Evolutionary conservation across 177 flowering plant species (phyloP).

Genomic region (Vitis hybrid): DNA sequence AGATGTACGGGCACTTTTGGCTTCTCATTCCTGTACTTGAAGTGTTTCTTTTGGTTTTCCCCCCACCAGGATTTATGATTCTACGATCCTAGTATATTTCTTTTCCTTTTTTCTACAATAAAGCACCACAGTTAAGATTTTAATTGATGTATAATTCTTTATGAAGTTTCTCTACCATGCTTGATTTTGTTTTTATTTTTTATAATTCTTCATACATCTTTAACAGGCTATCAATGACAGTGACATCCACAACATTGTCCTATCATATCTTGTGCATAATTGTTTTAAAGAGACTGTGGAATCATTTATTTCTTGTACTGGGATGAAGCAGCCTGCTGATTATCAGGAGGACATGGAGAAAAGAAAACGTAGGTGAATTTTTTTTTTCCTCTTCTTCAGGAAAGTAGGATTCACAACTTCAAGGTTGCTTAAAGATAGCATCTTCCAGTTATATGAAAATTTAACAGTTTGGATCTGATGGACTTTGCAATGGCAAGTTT

Average conservation of each 20-base stretch:
- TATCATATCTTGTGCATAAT: slow-evolving; percentile 89
- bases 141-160: background rate
- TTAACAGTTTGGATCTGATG: background rate
- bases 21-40: no score
- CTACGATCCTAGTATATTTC: no score
- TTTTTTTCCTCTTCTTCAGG: background rate
- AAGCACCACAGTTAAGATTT: no score
- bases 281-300: slow-evolving; percentile 89
- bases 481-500: background rate
- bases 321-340: slow-evolving; percentile 62
- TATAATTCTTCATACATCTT: background rate
- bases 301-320: slow-evolving; percentile 69
- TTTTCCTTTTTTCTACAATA: no score
- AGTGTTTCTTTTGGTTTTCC: no score
- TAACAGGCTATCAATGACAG: slow-evolving; percentile 64
- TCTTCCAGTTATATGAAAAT: background rate
- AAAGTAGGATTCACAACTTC: background rate
- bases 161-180: background rate
- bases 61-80: no score
- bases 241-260: slow-evolving; percentile 67
- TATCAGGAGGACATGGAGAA: slow-evolving; percentile 82
- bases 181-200: background rate
- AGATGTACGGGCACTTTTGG: no score
- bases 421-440: background rate
- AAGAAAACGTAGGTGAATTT: slow-evolving; percentile 73